Percentiles rank a stretch among this genome's conserved stretches.
These are phyloP conservation scores for Aspergillus cristatus DNA, from an alignment of 495 filamentous ascomycete species.

Conservation along the genomic window DNA sequence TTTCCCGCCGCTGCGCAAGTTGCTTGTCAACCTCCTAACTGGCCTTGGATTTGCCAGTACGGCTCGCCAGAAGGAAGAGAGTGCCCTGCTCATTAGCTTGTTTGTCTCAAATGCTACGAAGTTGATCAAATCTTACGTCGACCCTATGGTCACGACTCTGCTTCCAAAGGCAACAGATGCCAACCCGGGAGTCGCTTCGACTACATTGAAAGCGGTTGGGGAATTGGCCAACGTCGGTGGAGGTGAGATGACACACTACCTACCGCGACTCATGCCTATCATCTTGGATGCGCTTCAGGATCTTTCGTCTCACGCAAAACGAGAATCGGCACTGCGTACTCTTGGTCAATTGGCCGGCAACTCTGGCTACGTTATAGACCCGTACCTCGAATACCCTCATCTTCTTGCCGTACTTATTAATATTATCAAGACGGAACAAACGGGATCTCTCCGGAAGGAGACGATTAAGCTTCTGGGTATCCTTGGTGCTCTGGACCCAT, in stretches of 20 bases:
- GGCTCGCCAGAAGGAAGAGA: constrained; percentile 88
- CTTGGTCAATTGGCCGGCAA: constrained; percentile 89
- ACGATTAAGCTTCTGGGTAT: constrained; percentile 95
- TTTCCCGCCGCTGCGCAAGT: constrained; percentile 86
- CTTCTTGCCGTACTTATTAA: constrained; percentile 84
- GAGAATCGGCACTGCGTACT: constrained; percentile 83
- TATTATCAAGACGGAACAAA: constrained; percentile 84
- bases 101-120: constrained; percentile 85
- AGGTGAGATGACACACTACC: constrained; percentile 78
- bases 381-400: constrained; percentile 88
- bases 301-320: constrained; percentile 75
- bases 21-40: constrained; percentile 89
- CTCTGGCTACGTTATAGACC: constrained; percentile 94
- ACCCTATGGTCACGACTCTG: constrained; percentile 84
- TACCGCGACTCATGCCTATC: constrained; percentile 84
- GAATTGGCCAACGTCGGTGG: constrained; percentile 90
- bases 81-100: constrained; percentile 82
- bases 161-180: constrained; percentile 78
- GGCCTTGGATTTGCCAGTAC: constrained; percentile 95
- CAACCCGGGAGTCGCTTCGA: constrained; percentile 80
- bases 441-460: constrained; percentile 76
- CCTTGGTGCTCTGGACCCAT: constrained; percentile 90
- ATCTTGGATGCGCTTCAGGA: constrained; percentile 91
- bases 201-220: constrained; percentile 85
- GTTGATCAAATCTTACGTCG: constrained; percentile 89